Evolutionary conservation across 1,284 basidiomycete species (phyloP).

Genomic region (Ustilago esculenta): DNA sequence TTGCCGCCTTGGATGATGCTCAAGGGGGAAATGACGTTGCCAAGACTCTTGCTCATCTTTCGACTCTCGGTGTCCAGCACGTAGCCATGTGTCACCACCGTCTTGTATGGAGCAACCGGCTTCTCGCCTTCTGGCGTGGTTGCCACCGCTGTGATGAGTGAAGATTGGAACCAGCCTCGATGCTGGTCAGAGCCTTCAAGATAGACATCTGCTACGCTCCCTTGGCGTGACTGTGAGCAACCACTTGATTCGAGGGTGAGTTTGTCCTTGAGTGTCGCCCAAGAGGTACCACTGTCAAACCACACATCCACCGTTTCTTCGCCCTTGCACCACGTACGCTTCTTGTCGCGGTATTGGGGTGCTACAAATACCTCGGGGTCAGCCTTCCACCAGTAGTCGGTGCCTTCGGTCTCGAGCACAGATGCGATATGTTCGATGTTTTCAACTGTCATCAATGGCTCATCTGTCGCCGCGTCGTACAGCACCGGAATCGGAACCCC

Average conservation of each 20-base stretch:
- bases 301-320: conserved; percentile 98
- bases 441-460: conserved; percentile 74
- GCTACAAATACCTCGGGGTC: conserved; percentile 79
- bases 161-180: conserved; percentile 98
- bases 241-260: conserved; percentile 13
- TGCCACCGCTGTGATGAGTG: conserved; percentile 84
- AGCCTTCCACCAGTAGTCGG: conserved; percentile 90
- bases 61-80: conserved; percentile 88
- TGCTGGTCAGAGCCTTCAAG: conserved; percentile 98
- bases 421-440: conserved; percentile 82
- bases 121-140: conserved; percentile 49
- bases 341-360: conserved; percentile 40
- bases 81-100: conserved; percentile 95
- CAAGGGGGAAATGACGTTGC: conserved; percentile 89
- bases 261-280: conserved; percentile 78
- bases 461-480: conserved; percentile 75
- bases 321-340: conserved; percentile 69
- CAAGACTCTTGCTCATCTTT: conserved; percentile 99
- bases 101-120: conserved; percentile 75
- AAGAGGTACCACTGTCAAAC: conserved; percentile 97
- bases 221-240: not conserved
- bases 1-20: conserved; percentile 79
- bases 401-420: conserved; percentile 78
- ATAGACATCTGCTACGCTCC: conserved; percentile 80
- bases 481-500: conserved; percentile 95